Percentiles rank a stretch among this genome's conserved stretches.
Conservation (phyloP, 2,329 filamentous ascomycete genomes). For the Albifimbria verrucaria region DNA sequence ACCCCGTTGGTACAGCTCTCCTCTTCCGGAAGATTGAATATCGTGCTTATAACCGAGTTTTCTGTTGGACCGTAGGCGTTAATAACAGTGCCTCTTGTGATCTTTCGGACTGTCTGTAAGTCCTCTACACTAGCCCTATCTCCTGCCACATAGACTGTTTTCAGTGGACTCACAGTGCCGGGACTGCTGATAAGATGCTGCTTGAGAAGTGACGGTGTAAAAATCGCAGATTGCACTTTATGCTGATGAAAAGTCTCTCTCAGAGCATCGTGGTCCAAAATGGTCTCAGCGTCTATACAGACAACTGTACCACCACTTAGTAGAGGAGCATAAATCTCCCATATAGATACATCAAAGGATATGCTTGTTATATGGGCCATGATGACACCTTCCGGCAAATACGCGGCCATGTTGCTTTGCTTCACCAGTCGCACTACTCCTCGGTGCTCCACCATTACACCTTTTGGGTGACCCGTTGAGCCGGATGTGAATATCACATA, state of each 20-base stretch:
- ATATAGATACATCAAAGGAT: conserved; percentile 8
- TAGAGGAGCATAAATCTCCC: conserved; percentile 10
- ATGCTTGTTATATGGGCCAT: conserved; percentile 9
- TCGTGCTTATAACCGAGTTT: conserved; percentile 9
- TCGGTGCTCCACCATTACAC: conserved; percentile 12
- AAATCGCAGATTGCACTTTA: conserved; percentile 1
- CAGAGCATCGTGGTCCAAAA: conserved; percentile 9
- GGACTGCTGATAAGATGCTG: too few relatives aligned
- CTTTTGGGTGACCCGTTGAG: conserved; percentile 8
- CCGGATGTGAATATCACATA: conserved; percentile 5
- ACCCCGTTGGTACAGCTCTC: conserved; percentile 11
- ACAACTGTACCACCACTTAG: conserved; percentile 15
- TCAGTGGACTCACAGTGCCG: too few relatives aligned
- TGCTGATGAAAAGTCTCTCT: conserved; percentile 6
- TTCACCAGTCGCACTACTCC: not conserved
- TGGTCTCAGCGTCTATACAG: conserved; percentile 14
- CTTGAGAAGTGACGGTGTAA: conserved; percentile 14
- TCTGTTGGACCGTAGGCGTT: conserved; percentile 16
- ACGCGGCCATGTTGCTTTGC: not conserved
- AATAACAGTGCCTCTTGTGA: conserved; percentile 6
- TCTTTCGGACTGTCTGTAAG: not conserved
- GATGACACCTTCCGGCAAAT: not conserved
- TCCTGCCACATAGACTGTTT: conserved; percentile 9
- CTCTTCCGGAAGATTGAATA: not conserved
- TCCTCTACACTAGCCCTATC: conserved; percentile 12